These are phyloP conservation scores for Pichia sp. DNA, from an alignment of 1,139 yeast genomes.

Conservation along the genomic window DNA sequence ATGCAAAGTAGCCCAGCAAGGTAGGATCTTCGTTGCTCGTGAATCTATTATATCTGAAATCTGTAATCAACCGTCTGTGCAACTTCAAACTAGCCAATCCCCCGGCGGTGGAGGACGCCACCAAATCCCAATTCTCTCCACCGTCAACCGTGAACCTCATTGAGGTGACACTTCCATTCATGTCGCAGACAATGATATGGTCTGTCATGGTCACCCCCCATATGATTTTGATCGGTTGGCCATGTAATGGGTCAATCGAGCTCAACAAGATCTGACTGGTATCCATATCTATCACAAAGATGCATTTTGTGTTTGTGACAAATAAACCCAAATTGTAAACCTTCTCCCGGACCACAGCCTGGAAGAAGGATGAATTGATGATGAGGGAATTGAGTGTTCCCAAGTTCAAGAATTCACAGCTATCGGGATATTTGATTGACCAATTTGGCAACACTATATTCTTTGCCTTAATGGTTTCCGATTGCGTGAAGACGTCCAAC, in stretches of 20 bases:
- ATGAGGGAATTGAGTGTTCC: conserved; percentile 23
- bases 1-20: conserved; percentile 38
- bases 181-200: conserved; percentile 32
- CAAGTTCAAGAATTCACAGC: conserved; percentile 13
- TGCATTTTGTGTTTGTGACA: conserved; percentile 25
- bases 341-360: conserved; percentile 13
- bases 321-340: conserved; percentile 22
- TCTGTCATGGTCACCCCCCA: conserved; percentile 22
- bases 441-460: conserved; percentile 22
- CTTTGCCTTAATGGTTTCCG: conserved; percentile 18
- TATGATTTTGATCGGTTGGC: conserved; percentile 23
- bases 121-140: conserved; percentile 21
- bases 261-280: conserved; percentile 15
- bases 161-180: conserved; percentile 34
- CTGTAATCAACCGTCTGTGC: conserved; percentile 42
- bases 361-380: conserved; percentile 21
- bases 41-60: conserved; percentile 31
- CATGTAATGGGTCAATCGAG: conserved; percentile 17
- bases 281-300: conserved; percentile 26
- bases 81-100: conserved; percentile 26
- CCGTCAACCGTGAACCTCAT: conserved; percentile 14
- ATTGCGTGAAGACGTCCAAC: conserved; percentile 22
- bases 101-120: background rate
- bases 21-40: conserved; percentile 22
- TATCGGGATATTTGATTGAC: conserved; percentile 24